A percentile compares a stretch with the other conserved stretches of the same genome.
phyloP scores from a whole-genome alignment of 1,284 basidiomycete species.

The Pseudozyma sp. region DNA sequence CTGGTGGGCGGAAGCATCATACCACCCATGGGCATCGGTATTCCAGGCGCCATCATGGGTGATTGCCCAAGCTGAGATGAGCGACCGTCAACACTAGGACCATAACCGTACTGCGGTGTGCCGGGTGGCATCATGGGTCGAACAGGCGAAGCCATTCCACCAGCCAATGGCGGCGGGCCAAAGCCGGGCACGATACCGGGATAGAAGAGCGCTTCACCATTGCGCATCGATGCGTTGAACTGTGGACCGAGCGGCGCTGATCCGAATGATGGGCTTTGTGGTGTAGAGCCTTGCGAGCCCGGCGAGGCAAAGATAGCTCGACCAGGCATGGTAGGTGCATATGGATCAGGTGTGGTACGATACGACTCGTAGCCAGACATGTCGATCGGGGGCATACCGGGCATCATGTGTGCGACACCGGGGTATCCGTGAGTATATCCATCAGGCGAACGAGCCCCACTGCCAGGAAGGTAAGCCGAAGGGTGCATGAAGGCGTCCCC shows the following conservation, averaged over 20 bases:
- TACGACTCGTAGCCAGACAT: constrained; percentile 56
- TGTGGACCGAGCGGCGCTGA: constrained; percentile 26
- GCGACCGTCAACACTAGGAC: constrained; percentile 19
- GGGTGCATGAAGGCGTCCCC: constrained; percentile 41
- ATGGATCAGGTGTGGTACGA: constrained; percentile 57
- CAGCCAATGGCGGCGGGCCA: constrained; percentile 26
- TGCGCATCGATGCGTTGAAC: constrained; percentile 33
- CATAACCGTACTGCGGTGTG: constrained; percentile 31
- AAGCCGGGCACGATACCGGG: constrained; percentile 30
- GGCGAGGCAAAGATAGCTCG: constrained; percentile 49
- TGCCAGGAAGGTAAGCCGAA: constrained; percentile 30
- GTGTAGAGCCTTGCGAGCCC: constrained; percentile 46
- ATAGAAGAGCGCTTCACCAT: constrained; percentile 43
- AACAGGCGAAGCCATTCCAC: constrained; percentile 24
- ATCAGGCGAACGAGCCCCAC: constrained; percentile 45
- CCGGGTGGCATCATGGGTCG: constrained; percentile 31
- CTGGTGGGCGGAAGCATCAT: constrained; percentile 39
- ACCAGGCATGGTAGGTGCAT: constrained; percentile 50
- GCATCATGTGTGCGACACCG: constrained; percentile 30
- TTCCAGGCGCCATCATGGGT: constrained; percentile 44
- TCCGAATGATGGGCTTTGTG: constrained; percentile 47
- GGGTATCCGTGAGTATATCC: constrained; percentile 31
- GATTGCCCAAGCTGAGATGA: constrained; percentile 34
- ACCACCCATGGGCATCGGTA: constrained; percentile 27
- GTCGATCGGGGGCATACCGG: constrained; percentile 44